Evolutionary conservation across 345 rosid species (phyloP).

Genomic region (Populus deltoides): DNA sequence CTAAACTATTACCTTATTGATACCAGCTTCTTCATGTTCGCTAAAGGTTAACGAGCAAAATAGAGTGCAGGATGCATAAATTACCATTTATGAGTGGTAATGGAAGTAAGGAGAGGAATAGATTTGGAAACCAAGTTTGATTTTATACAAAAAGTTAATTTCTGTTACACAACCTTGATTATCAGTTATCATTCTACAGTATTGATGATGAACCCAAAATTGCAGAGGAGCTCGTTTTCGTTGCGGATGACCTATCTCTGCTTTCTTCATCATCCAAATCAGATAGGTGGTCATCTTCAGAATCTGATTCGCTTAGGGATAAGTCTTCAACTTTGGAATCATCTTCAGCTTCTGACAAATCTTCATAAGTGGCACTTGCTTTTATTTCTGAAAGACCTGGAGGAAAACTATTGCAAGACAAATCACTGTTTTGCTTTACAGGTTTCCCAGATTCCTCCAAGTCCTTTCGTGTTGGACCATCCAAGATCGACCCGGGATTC

Average conservation of each 20-base stretch:
- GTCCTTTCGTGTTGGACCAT: slow-evolving; percentile 24
- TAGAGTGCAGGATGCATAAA: no score
- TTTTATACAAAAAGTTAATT: not conserved
- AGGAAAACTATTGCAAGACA: slow-evolving; percentile 7
- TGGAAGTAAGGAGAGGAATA: not conserved
- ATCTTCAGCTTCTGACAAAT: slow-evolving; percentile 35
- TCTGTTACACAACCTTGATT: not conserved
- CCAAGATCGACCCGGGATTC: slow-evolving; percentile 54
- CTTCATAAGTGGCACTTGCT: slow-evolving; percentile 20
- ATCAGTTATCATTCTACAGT: slow-evolving; percentile 11
- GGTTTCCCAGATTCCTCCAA: slow-evolving; percentile 27
- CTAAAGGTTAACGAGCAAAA: no score
- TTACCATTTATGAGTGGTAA: not conserved
- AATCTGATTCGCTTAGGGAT: slow-evolving; percentile 15
- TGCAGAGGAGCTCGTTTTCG: not conserved
- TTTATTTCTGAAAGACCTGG: slow-evolving; percentile 26
- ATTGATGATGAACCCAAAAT: slow-evolving; percentile 7
- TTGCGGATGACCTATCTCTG: not conserved
- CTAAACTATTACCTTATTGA: no score
- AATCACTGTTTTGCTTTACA: slow-evolving; percentile 15
- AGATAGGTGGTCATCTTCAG: not conserved
- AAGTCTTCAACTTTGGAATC: slow-evolving; percentile 21
- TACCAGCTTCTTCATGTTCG: no score
- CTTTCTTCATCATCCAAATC: not conserved
- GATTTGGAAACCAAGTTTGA: not conserved